These are phyloP conservation scores for Gaeumannomyces sp. DNA, from an alignment of 2,329 filamentous ascomycete genomes.

Conservation along the genomic window DNA sequence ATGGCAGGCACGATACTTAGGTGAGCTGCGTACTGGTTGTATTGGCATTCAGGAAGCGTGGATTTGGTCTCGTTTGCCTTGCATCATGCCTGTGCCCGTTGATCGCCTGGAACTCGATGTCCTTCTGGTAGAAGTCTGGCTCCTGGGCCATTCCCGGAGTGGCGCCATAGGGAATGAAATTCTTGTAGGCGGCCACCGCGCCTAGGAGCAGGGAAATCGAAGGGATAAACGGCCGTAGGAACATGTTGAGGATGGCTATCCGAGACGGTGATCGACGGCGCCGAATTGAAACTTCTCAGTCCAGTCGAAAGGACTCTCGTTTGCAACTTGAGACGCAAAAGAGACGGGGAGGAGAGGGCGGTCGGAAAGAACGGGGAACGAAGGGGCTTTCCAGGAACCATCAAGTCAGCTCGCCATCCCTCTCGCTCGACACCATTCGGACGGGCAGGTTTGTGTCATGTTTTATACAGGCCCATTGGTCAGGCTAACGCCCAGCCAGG, in stretches of 20 bases:
- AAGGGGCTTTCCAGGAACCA: neutral
- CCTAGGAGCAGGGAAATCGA: neutral
- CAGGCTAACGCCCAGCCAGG: too few relatives aligned
- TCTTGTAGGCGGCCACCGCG: neutral
- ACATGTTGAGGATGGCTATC: neutral
- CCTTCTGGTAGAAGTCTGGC: neutral
- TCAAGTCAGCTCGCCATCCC: neutral
- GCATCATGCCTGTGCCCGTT: neutral
- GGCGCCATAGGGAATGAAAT: neutral
- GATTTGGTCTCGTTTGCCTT: neutral
- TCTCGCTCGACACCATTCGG: neutral
- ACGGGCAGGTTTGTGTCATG: neutral
- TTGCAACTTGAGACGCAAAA: neutral
- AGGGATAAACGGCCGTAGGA: neutral
- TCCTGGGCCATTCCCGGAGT: neutral
- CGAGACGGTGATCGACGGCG: neutral
- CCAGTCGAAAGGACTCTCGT: neutral
- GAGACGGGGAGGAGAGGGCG: neutral
- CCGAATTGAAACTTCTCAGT: neutral
- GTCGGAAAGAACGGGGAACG: neutral
- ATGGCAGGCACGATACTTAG: neutral
- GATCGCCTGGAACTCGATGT: neutral
- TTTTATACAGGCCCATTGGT: neutral
- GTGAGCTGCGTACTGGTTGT: neutral
- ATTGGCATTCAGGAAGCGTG: slow-evolving; percentile 4